A percentile compares a stretch with the other conserved stretches of the same genome.
Conservation (phyloP, 1,139 yeast genomes). For the Nakaseomyces bracarensis region DNA sequence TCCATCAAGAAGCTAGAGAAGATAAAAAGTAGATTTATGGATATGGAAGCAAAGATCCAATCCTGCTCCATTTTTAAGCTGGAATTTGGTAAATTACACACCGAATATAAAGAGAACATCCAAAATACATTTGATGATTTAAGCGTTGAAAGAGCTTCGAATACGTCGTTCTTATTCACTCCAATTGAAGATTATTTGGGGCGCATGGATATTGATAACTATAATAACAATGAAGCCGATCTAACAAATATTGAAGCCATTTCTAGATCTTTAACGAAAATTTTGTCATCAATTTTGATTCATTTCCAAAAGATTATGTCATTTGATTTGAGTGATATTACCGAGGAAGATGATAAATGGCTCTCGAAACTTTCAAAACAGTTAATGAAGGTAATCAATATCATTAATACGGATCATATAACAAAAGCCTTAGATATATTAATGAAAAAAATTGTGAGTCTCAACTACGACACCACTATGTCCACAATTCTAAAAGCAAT, state of each 20-base stretch:
- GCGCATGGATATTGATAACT: not conserved
- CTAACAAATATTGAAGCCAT: not conserved
- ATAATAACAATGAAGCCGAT: not conserved
- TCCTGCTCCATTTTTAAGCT: not conserved
- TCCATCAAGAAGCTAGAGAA: not conserved
- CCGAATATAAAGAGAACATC: not conserved
- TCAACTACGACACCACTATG: conserved; percentile 35
- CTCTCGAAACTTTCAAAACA: conserved; percentile 43
- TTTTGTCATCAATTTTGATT: conserved; percentile 56
- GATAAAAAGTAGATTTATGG: not conserved
- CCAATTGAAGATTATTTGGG: not conserved
- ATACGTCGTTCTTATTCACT: not conserved
- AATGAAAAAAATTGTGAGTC: conserved; percentile 27
- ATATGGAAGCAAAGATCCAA: not conserved
- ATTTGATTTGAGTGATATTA: conserved; percentile 33
- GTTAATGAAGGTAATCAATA: conserved; percentile 35
- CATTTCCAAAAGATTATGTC: conserved; percentile 53
- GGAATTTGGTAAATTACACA: not conserved
- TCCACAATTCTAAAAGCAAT: conserved; percentile 37
- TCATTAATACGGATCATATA: conserved; percentile 33
- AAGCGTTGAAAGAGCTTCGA: not conserved
- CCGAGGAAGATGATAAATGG: conserved; percentile 60
- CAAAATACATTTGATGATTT: not conserved
- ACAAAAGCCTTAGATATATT: conserved; percentile 31
- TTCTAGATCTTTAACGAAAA: conserved; percentile 35